Evolutionary conservation across 2,329 filamentous ascomycete genomes (phyloP).

Genomic region (Alternaria arborescens): DNA sequence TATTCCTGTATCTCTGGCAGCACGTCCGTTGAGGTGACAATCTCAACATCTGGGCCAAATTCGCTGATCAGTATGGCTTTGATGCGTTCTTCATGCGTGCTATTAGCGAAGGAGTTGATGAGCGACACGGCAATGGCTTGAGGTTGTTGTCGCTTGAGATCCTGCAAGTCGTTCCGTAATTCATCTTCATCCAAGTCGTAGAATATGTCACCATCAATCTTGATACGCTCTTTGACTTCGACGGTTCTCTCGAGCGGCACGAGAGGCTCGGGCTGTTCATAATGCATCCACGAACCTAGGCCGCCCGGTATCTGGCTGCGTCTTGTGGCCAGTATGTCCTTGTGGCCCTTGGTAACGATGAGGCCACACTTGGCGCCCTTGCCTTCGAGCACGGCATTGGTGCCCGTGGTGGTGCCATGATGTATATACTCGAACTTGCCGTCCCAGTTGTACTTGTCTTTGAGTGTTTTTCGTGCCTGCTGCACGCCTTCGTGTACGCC

Average conservation of each 20-base stretch:
- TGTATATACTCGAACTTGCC: slow-evolving; percentile 60
- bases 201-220: slow-evolving; percentile 54
- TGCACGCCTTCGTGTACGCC: slow-evolving; percentile 58
- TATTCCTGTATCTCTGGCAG: slow-evolving; percentile 60
- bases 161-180: slow-evolving; percentile 51
- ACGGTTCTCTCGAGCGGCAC: slow-evolving; percentile 60
- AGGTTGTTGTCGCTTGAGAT: slow-evolving; percentile 52
- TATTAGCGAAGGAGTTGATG: slow-evolving; percentile 59
- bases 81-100: slow-evolving; percentile 54
- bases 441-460: slow-evolving; percentile 52
- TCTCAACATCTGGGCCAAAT: slow-evolving; percentile 54
- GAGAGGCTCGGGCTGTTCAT: slow-evolving; percentile 57
- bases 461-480: slow-evolving; percentile 53
- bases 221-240: slow-evolving; percentile 57
- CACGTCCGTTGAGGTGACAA: slow-evolving; percentile 58
- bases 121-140: slow-evolving; percentile 59
- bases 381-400: slow-evolving; percentile 60
- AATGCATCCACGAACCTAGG: slow-evolving; percentile 61
- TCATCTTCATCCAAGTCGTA: slow-evolving; percentile 51
- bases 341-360: slow-evolving; percentile 60
- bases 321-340: slow-evolving; percentile 58
- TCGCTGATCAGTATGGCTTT: slow-evolving; percentile 53
- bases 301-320: slow-evolving; percentile 62
- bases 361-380: slow-evolving; percentile 60
- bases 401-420: slow-evolving; percentile 60